Base-by-base conservation (phyloP, 345 rosid genomes). In the Nasturtium officinale region DNA sequence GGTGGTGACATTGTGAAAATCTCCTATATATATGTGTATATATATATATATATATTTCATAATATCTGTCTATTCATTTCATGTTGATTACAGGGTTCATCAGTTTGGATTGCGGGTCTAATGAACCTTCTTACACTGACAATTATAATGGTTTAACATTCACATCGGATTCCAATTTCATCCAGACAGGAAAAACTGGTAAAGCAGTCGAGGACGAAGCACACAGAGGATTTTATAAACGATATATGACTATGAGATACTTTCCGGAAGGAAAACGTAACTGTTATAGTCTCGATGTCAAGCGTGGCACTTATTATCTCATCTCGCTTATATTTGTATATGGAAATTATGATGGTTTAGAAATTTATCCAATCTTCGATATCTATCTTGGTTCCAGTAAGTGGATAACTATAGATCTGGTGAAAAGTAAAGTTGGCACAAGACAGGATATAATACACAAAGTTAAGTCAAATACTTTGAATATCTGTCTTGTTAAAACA, bases 41-140 rank as follows among this genome's bases (percentile, higher is more conserved):
- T n/a, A n/a, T n/a, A n/a, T n/a, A n/a, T n/a, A n/a, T n/a, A n/a
- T n/a, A n/a, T n/a, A n/a, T n/a, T n/a, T n/a, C n/a, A n/a, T n/a
- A n/a, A n/a, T n/a, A n/a, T n/a, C n/a, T n/a, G n/a, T n/a, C n/a
- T n/a, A n/a, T n/a, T n/a, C n/a, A n/a, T n/a, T n/a, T n/a, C n/a
- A n/a, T n/a, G n/a, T n/a, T n/a, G n/a, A n/a, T n/a, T n/a, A 47
- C 73, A 82, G 88, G 83, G 12, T 83, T 82, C 68, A 77, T 83
- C 15, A 85, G 86, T 63, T 72, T 83, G 53, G 86, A 83, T 58
- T 83, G 89, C 26, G 89, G 87, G 5, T n/a, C 68, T 67, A 8
- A 29, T 15, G 72, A 64, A 23, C 53, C 75, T n/a, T 64, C 60
- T 16, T 83, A 80, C 13, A 7, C 3, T 2, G 79, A 83, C 10